phyloP scores from a whole-genome alignment of 257 asterid species.

The Penstemon eatonii region DNA sequence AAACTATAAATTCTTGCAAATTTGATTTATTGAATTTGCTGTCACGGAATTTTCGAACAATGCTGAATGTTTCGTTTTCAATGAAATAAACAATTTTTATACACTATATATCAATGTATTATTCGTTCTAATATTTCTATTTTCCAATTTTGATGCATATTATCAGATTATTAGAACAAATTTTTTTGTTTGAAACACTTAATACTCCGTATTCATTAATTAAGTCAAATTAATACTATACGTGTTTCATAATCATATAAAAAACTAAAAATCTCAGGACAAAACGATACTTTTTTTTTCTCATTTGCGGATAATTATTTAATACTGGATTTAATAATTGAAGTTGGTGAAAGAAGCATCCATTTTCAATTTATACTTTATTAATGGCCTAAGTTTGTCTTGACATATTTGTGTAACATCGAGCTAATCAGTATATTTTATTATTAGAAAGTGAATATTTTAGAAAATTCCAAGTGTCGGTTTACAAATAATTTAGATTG shows the following conservation, averaged over 20 bases:
- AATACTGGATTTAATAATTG: background rate
- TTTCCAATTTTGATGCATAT: no score
- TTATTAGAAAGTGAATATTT: background rate
- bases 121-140: no score
- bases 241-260: no score
- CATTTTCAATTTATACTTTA: slow-evolving; percentile 1
- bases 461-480: background rate
- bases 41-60: background rate
- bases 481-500: no score
- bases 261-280: no score
- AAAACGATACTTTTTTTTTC: background rate
- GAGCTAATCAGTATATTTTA: no score
- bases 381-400: slow-evolving; percentile 5
- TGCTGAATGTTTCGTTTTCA: background rate
- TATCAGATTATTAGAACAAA: no score
- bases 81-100: background rate
- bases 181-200: no score
- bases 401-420: slow-evolving; percentile 14
- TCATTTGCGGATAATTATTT: background rate
- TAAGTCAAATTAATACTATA: no score
- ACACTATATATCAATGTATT: no score
- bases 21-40: background rate
- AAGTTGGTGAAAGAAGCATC: slow-evolving; percentile 19
- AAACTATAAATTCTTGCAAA: no score
- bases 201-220: no score